Base-by-base conservation (phyloP, 2,329 filamentous ascomycete genomes). In the Fonsecaea pedrosoi region DNA sequence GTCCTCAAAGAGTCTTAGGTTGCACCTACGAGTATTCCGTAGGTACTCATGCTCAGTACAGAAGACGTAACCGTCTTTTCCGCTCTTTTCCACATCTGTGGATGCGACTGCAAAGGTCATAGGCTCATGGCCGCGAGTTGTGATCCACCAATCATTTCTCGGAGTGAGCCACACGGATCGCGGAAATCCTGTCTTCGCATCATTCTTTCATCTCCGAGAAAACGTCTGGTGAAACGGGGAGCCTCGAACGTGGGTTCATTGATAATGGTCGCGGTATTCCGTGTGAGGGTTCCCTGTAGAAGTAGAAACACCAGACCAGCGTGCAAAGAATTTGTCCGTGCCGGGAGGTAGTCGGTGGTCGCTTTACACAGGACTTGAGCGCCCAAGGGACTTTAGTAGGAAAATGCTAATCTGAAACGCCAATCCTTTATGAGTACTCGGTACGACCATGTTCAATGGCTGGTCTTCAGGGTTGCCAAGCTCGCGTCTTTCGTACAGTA, bases 331-430 rank as follows among this genome's bases (percentile, higher is more conserved):
- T 3, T 50, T 25, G 8, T 12, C 18, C 21, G n/a, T 50, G 9
- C 21, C 45, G 25, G 25, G 45, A 25, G 45, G 18, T 1, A 13
- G 1, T 12, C 18, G 18, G 9, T 13, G 37, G 37, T 25, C 25
- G 25, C 25, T 25, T 25, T 25, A 25, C 25, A 25, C 25, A 25
- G 25, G 25, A 25, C 25, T 25, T 25, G 25, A 25, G 25, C 25
- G 25, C 25, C 25, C 25, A 25, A 50, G 21, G 2, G 21, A 21
- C 18, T 50, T 30, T 25, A 25, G 18, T 10, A 25, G 18, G 2
- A 21, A 50, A 50, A 50, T 50, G 10, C 45, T 50, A 21, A 50
- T 50, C 45, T 50, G 45, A 50, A 50, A 50, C 45, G 9, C 45
- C 15, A 50, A 50, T 10, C 7, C 18, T 50, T 9, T 50, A 25